Base-by-base conservation (phyloP, 2,329 filamentous ascomycete genomes). In the Xylaria polymorpha region DNA sequence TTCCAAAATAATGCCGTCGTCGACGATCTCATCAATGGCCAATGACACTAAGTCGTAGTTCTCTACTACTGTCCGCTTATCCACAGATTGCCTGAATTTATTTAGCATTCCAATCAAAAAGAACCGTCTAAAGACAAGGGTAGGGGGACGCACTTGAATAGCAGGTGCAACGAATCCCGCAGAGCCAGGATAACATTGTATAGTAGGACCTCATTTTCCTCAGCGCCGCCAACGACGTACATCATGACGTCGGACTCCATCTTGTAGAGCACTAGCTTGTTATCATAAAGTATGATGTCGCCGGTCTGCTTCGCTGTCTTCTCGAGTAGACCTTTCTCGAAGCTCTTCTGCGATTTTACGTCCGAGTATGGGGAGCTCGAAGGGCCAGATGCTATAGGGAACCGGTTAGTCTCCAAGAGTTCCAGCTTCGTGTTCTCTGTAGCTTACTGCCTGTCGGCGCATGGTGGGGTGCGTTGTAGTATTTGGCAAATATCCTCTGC, bases 261-360 rank as follows among this genome's bases (percentile, higher is more conserved):
- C 89, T 99, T 99, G 87, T 98, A 99, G 61, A 98, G 91, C 64
- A 98, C 94, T 70, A 99, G 92, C 77, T 94, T 90, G 84, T 97
- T 97, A 83, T 99, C 96, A 83, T 98, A 98, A 65, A 99, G 89
- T 75, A 99, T 97, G 77, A 99, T 96, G 83, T 98, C 96, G 76
- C 92, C 94, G 15, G 90, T 94, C 84, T 97, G 94, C 86, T 98
- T 99, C 74, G 92, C 91, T 18, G 96, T 98, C 87, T 99, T 98
- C 78, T 97, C 91, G 69, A 98, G 84, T 46, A 99, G 88, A 6
- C 94, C 96, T 85, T 98, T 98, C 83, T 99, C 96, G 78, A 99
- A 99, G 1, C 92, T 88, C 82, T 97, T 97, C 83, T 99, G 96
- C 76, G 97, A 90, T 85, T 98, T 98, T 65, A 96, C 83, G 67